Conservation (phyloP, 768 basidiomycete genomes). For the Calocera cornea region DNA sequence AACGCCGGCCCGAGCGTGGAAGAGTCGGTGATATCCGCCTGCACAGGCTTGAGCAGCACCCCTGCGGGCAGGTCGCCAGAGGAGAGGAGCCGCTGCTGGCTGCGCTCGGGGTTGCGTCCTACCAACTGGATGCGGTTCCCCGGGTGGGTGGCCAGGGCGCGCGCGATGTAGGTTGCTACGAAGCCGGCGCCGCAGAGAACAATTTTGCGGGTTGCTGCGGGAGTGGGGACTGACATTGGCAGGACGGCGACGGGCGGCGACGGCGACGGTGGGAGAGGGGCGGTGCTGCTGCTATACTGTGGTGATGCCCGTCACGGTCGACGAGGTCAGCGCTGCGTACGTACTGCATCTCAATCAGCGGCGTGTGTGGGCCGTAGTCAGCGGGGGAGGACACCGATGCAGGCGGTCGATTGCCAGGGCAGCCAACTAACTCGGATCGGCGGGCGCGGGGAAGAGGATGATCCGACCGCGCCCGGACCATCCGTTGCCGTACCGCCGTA, state of each 20-base stretch:
- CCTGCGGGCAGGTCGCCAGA: slow-evolving; percentile 21
- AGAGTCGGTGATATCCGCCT: slow-evolving; percentile 43
- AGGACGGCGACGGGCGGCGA: too few species aligned
- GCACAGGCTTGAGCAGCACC: slow-evolving; percentile 31
- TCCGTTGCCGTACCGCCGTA: too few species aligned
- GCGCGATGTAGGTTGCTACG: slow-evolving; percentile 52
- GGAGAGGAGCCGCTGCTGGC: slow-evolving; percentile 26
- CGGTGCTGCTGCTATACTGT: not conserved
- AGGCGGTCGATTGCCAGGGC: too few species aligned
- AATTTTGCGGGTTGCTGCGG: slow-evolving; percentile 21
- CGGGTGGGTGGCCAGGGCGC: slow-evolving; percentile 32
- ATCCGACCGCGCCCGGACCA: not conserved
- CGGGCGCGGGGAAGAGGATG: not conserved
- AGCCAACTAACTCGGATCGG: not conserved
- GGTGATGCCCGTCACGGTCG: too few species aligned
- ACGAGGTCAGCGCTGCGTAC: too few species aligned
- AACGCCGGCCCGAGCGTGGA: slow-evolving; percentile 37
- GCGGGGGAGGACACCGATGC: not conserved
- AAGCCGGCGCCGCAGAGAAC: slow-evolving; percentile 39
- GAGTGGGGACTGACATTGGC: too few species aligned
- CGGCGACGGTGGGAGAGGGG: not conserved
- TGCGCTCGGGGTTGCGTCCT: slow-evolving; percentile 41
- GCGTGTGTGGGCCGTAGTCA: not conserved
- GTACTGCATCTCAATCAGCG: too few species aligned
- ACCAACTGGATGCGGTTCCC: slow-evolving; percentile 41